phyloP scores from a whole-genome alignment of 2,329 filamentous ascomycete species.

The Colletotrichum cuscutae region DNA sequence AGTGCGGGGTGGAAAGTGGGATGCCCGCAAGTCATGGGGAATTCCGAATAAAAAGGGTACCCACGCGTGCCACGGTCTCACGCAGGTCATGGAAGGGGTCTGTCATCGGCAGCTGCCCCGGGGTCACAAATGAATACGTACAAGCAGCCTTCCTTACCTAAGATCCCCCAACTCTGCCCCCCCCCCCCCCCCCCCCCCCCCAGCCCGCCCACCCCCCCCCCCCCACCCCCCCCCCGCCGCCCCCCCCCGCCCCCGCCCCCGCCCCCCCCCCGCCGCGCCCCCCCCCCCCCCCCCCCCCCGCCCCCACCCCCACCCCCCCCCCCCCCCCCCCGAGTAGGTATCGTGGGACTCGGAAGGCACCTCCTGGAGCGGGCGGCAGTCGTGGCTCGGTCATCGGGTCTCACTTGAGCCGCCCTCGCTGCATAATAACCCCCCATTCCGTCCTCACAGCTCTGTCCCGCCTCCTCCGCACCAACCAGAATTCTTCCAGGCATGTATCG shows the following conservation, averaged over 20 bases:
- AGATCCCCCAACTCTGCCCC: not conserved
- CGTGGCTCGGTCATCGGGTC: slow-evolving; percentile 19
- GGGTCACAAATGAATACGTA: no score
- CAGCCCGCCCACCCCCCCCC: no score
- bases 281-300: no score
- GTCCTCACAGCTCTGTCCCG: not conserved
- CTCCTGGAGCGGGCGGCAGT: not conserved
- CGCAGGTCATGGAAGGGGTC: not conserved
- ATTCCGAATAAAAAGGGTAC: not conserved
- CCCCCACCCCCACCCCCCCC: no score
- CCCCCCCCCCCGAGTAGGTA: not conserved
- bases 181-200: no score
- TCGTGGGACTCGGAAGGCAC: not conserved
- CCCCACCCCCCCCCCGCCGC: no score
- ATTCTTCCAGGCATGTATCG: not conserved
- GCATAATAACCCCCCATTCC: slow-evolving; percentile 17
- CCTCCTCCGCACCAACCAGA: not conserved
- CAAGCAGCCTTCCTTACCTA: not conserved
- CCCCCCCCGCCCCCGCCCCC: no score
- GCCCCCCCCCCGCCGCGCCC: no score
- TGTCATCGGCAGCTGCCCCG: not conserved
- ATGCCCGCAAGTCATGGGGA: not conserved
- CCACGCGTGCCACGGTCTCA: no score
- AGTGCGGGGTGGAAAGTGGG: slow-evolving; percentile 29
- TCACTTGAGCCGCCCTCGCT: slow-evolving; percentile 30